Evolutionary conservation across 768 basidiomycete species (phyloP).

Genomic region (Botryobasidium botryosum): DNA sequence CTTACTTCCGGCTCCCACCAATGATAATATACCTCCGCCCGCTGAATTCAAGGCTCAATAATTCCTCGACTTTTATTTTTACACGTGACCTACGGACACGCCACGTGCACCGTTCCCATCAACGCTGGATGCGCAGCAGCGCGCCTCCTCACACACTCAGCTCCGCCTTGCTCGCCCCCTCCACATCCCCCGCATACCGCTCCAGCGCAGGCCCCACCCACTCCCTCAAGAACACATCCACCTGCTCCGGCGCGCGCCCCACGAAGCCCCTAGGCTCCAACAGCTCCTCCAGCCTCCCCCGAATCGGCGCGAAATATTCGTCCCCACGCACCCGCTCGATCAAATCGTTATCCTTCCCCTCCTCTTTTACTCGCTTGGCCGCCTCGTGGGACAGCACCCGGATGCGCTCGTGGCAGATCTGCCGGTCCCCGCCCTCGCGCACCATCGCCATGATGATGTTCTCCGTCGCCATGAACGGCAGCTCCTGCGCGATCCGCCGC

Average conservation of each 20-base stretch:
- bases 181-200: conserved; percentile 21
- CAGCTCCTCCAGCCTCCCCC: conserved; percentile 53
- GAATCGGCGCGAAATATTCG: conserved; percentile 82
- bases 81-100: background rate
- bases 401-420: conserved; percentile 86
- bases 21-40: too few relatives aligned
- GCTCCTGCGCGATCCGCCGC: conserved; percentile 78
- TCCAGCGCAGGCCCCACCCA: conserved; percentile 74
- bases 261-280: conserved; percentile 81
- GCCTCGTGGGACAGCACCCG: conserved; percentile 87
- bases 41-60: too few relatives aligned
- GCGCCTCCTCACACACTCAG: conserved; percentile 20
- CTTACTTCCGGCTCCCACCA: too few relatives aligned
- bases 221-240: conserved; percentile 69
- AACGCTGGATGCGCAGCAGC: background rate
- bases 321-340: conserved; percentile 72
- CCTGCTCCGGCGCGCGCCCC: conserved; percentile 90
- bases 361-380: conserved; percentile 81
- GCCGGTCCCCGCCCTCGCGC: conserved; percentile 84
- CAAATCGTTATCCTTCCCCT: conserved; percentile 89
- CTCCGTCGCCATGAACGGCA: conserved; percentile 99
- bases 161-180: conserved; percentile 23
- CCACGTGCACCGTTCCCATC: background rate
- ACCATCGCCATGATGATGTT: conserved; percentile 99
- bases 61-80: background rate